These are phyloP conservation scores for Neoascochyta sp. DNA, from an alignment of 2,329 filamentous ascomycete genomes.

Conservation along the genomic window DNA sequence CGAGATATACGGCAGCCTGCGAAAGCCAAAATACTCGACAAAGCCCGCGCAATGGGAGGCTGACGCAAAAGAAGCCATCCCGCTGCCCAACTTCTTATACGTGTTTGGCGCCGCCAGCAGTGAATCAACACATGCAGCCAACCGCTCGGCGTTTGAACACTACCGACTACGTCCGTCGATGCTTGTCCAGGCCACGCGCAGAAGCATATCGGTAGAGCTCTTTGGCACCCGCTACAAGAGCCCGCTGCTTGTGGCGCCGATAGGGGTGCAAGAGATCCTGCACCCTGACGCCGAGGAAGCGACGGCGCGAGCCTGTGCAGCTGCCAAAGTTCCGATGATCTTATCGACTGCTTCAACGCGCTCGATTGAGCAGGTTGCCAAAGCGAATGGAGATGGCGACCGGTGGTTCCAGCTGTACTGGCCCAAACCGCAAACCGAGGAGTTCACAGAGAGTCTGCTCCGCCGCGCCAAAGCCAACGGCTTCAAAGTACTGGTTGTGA, in stretches of 20 bases:
- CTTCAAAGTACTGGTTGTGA: constrained; percentile 65
- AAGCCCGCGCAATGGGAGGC: constrained; percentile 41
- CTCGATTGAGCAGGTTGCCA: constrained; percentile 64
- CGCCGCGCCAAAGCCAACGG: constrained; percentile 58
- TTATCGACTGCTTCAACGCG: constrained; percentile 62
- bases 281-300: constrained; percentile 64
- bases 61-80: constrained; percentile 32
- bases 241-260: constrained; percentile 62
- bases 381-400: constrained; percentile 54
- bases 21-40: constrained; percentile 40
- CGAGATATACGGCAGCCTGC: constrained; percentile 38
- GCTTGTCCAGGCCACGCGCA: constrained; percentile 38
- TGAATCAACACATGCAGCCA: constrained; percentile 36
- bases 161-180: constrained; percentile 42
- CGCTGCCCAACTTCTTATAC: constrained; percentile 40
- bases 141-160: constrained; percentile 39
- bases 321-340: constrained; percentile 62
- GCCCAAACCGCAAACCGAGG: constrained; percentile 61
- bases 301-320: constrained; percentile 59
- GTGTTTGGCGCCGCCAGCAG: constrained; percentile 39
- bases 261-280: constrained; percentile 67
- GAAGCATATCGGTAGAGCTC: constrained; percentile 26
- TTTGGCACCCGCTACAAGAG: constrained; percentile 46
- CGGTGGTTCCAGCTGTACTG: constrained; percentile 76
- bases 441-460: constrained; percentile 62